Base-by-base conservation (phyloP, 2,329 filamentous ascomycete genomes). In the Chaetomiaceae sp. region DNA sequence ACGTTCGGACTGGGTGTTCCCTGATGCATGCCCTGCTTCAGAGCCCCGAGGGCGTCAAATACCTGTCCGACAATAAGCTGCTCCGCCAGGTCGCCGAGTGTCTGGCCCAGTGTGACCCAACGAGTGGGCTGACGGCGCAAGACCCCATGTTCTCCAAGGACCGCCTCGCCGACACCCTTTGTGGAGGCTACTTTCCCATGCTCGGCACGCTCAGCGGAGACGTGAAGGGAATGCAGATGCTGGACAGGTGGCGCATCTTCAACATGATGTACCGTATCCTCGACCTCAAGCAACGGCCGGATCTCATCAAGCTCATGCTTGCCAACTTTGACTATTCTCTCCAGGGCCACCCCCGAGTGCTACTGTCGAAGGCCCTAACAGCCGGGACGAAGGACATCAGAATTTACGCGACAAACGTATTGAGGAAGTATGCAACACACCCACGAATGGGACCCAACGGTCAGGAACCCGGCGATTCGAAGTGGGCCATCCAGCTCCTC, bases 211-310 rank as follows among this genome's bases (percentile, higher is more conserved):
- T 99, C 53, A 97, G 87, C 62, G 86, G 86, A 48, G 90, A 96
- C 63, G 74, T 80, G 0, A 89, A 86, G 62, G 94, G 94, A 0
- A 77, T 97, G 21, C 84, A 87, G 56, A 92, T 99, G 73, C 81
- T 99, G 65, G 92, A 97, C 67, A 79, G 90, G 62, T 97, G 94
- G 92, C 89, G 90, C 62, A 95, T 99, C 79, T 91, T 96, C 72
- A 97, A 97, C 70, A 99, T 99, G 90, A 95, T 97, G 78, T 99
- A 99, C 67, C 94, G 97, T 69, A 96, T 99, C 56, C 81, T 96
- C 53, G 92, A 97, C 65, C 77, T 96, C 40, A 90, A 88, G 62
- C 87, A 94, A 68, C 86, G 94, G 2, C 90, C 92, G 41, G 94
- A 99, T 67, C 76, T 99, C 54, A 90, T 97, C 66, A 90, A 91